Conservation (phyloP, 2,329 filamentous ascomycete genomes). For the Paecilomyces niveus region DNA sequence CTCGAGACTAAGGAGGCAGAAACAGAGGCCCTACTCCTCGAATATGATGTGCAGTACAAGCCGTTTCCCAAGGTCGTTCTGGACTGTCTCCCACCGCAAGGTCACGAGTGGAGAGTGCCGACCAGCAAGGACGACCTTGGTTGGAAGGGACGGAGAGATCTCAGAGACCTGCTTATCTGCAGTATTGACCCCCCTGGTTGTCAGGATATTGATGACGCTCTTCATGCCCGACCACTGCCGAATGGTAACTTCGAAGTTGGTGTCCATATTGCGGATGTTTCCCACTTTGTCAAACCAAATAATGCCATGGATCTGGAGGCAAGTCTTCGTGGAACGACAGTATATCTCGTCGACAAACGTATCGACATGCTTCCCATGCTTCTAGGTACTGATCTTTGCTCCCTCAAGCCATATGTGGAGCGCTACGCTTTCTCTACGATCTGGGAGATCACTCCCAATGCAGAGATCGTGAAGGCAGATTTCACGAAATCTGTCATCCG, state of each 20-base stretch:
- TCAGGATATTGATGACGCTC: slow-evolving; percentile 95
- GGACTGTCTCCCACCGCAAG: slow-evolving; percentile 84
- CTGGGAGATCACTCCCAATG: slow-evolving; percentile 82
- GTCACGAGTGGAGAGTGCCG: slow-evolving; percentile 90
- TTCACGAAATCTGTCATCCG: slow-evolving; percentile 98
- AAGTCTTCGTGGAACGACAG: slow-evolving; percentile 86
- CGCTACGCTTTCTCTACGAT: slow-evolving; percentile 77
- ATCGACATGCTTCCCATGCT: slow-evolving; percentile 99
- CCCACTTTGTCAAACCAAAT: slow-evolving; percentile 93
- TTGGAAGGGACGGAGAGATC: slow-evolving; percentile 78
- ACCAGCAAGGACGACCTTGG: slow-evolving; percentile 70
- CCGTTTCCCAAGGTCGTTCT: slow-evolving; percentile 94
- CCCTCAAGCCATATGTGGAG: slow-evolving; percentile 95
- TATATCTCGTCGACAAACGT: slow-evolving; percentile 96
- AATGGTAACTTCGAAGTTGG: slow-evolving; percentile 96
- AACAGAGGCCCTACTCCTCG: slow-evolving; percentile 86
- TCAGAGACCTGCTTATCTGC: slow-evolving; percentile 81
- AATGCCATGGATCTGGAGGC: slow-evolving; percentile 97
- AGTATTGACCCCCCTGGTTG: slow-evolving; percentile 95
- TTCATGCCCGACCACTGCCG: slow-evolving; percentile 75
- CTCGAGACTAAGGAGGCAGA: slow-evolving; percentile 96
- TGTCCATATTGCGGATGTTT: slow-evolving; percentile 98
- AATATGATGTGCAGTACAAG: slow-evolving; percentile 96
- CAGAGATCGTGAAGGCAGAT: slow-evolving; percentile 73
- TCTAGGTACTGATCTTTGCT: slow-evolving; percentile 91